Base-by-base conservation (phyloP, 2,329 filamentous ascomycete genomes). In the Thielaviopsis punctulata region DNA sequence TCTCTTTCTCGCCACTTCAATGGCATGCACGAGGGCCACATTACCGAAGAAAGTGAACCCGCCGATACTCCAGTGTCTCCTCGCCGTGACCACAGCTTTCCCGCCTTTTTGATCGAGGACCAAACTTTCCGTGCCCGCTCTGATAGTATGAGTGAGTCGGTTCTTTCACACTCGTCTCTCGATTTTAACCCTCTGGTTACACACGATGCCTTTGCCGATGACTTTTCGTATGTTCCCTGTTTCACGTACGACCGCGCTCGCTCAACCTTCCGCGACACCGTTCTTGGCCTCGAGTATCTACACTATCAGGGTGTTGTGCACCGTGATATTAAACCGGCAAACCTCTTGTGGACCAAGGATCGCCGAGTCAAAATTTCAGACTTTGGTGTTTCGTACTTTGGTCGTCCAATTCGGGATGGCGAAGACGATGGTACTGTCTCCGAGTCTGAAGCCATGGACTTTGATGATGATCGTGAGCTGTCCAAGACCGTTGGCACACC, bases 401-500 rank as follows among this genome's bases (percentile, higher is more conserved):
- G 92, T 24, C 80, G 87, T 49, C 87, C 87, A 1, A 84, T 89
- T 54, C 77, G 86, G 39, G 86, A 94, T 46, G 85, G 84, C 51
- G 86, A 93, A 60, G 76, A 80, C 36, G 82, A 86, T 54, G 83
- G 88, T 53, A 81, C 69, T 55, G 80, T 71, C 18, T 83, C 83
- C 3, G 86, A 93, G 62, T 86, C 82, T 0, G 89, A 95, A 64
- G 84, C 86, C 10, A 80, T 79, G 41, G 86, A 94, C 61, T 80
- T 94, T 54, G 89, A 95, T 59, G 87, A 95, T 63, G 89, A 94
- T 57, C 79, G 94, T 55, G 92, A 96, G 64, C 72, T 98, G n/a
- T 90, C 92, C 55, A 96, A 96, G 71, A 96, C 92, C 1, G 92
- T 96, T 5, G 92, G 92, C 50, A 98, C 92, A 0, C 92, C 92